phyloP scores from a whole-genome alignment of 805 yeast species.

The Hanseniaspora singularis region DNA sequence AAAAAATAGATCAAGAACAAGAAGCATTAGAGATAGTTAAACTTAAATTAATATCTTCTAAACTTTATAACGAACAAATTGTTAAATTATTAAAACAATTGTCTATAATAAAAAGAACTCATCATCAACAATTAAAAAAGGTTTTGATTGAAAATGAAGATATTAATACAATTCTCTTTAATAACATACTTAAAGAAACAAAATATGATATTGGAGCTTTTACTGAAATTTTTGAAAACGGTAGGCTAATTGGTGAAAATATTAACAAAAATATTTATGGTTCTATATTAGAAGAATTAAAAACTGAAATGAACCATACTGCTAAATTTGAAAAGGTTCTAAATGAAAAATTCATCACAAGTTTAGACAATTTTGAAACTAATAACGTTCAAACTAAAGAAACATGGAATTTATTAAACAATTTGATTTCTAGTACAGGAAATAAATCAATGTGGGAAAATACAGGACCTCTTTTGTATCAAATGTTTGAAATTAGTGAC shows the following conservation, averaged over 20 bases:
- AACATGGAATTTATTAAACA: slow-evolving; percentile 36
- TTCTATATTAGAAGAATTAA: slow-evolving; percentile 32
- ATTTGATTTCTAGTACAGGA: slow-evolving; percentile 32
- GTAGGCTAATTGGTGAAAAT: slow-evolving; percentile 28
- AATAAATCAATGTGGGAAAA: slow-evolving; percentile 52
- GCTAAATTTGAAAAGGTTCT: slow-evolving; percentile 37
- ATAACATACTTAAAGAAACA: slow-evolving; percentile 32
- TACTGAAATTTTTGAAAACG: slow-evolving; percentile 36
- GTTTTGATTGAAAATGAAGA: slow-evolving; percentile 27
- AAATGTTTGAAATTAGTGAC: slow-evolving; percentile 64
- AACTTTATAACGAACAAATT: slow-evolving; percentile 45
- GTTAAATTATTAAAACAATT: slow-evolving; percentile 50
- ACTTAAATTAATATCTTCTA: slow-evolving; percentile 44
- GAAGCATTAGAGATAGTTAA: slow-evolving; percentile 31
- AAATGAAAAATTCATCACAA: slow-evolving; percentile 42
- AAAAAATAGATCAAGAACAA: slow-evolving; percentile 46
- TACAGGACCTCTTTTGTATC: slow-evolving; percentile 66
- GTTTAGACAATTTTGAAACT: slow-evolving; percentile 41
- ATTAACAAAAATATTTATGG: slow-evolving; percentile 30
- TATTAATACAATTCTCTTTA: slow-evolving; percentile 27
- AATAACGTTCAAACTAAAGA: slow-evolving; percentile 46
- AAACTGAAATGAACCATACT: slow-evolving; percentile 39
- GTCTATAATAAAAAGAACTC: slow-evolving; percentile 36
- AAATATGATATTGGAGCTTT: slow-evolving; percentile 37
- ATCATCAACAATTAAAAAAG: slow-evolving; percentile 38